Evolutionary conservation across 2,329 filamentous ascomycete species (phyloP), one percentile per base, ranked within the genome.

Genomic region (Scedosporium minutisporum): DNA sequence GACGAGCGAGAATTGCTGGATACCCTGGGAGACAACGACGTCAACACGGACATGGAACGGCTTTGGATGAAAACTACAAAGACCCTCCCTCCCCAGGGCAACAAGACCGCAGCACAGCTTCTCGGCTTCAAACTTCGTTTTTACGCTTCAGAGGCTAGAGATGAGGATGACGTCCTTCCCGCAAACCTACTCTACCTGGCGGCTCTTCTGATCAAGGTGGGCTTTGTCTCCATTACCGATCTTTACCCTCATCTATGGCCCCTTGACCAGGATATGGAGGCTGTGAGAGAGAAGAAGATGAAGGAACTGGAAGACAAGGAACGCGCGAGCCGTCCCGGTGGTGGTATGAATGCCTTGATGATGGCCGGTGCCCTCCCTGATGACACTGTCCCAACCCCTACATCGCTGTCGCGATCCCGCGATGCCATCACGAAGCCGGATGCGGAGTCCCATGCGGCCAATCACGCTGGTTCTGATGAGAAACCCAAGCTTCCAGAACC

Each of bases 111-210:
- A 1, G 96, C 96, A 33, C 95, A 97, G 72, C 82, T 99, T 3
- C 86, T 99, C 14, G 95, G 95, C 3, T 99, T 99, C 81, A 99
- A 99, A 75, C 83, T 99, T 60, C 90, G 91, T 14, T 99, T 96
- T 74, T 99, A 99, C 71, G 89, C 91, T 48, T 96, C 91, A 0
- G 80, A 87, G 29, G 87, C 89, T 42, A 85, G 93, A 63, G 86
- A 90, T 64, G 82, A 87, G 62, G 79, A 83, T 1, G 95, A 97
- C 69, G 81, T 87, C 2, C 80, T 97, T 2, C 95, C 95, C 0
- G 90, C 95, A 46, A 99, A 99, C 68, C 81, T 99, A 3, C 91
- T 97, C 33, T 96, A 95, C 67, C 83, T 99, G 18, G 89, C 93
- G 0, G 93, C 95, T 1, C 82, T 97, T 41, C 83, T 99, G 33